Conservation (phyloP, 108 stramenopile species). For the Discostella stelligeroides region DNA sequence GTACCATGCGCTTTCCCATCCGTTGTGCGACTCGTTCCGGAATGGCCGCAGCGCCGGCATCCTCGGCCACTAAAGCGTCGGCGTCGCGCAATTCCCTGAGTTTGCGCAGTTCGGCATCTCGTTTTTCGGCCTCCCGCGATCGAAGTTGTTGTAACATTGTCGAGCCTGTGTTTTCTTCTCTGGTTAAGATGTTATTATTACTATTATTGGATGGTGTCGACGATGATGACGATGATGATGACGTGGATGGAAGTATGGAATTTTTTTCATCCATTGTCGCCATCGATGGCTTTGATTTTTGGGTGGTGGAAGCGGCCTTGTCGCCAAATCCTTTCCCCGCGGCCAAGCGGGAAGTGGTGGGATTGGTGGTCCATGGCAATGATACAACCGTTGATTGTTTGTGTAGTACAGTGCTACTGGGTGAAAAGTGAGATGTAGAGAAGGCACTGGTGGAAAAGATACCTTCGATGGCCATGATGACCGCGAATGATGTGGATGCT, state of each 20-base stretch:
- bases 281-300: neutral
- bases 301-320: slow-evolving; percentile 26
- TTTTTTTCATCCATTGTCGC: neutral
- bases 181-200: slow-evolving; percentile 3
- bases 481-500: neutral
- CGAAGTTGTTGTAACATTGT: slow-evolving; percentile 60
- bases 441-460: slow-evolving; percentile 15
- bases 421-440: slow-evolving; percentile 15
- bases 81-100: slow-evolving; percentile 51
- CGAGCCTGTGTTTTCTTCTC: slow-evolving; percentile 46
- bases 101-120: slow-evolving; percentile 72
- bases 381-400: neutral
- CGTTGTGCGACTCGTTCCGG: slow-evolving; percentile 83
- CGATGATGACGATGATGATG: neutral
- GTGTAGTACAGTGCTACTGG: neutral
- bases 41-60: slow-evolving; percentile 71
- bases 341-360: slow-evolving; percentile 9
- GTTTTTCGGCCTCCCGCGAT: slow-evolving; percentile 66
- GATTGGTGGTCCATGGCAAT: neutral
- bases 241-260: too few relatives aligned
- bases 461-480: slow-evolving; percentile 19
- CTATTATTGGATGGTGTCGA: slow-evolving; percentile 4
- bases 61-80: slow-evolving; percentile 56
- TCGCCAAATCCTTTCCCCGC: slow-evolving; percentile 47
- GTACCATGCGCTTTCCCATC: slow-evolving; percentile 83